These are phyloP conservation scores for Mangifera indica DNA, from an alignment of 345 rosid species.

Conservation along the genomic window DNA sequence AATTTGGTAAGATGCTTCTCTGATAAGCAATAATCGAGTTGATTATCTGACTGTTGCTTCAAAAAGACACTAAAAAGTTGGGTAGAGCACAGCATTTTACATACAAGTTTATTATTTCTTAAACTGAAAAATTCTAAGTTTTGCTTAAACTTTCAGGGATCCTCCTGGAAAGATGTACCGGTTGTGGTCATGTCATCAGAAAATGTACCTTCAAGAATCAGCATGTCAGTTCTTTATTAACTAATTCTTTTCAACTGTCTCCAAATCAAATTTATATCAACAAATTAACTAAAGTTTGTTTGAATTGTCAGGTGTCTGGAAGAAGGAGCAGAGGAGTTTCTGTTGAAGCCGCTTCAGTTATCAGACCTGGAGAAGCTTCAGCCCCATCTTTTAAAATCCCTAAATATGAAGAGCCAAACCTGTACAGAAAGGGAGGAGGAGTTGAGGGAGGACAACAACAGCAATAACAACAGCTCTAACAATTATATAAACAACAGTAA, in stretches of 20 bases:
- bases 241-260: background rate
- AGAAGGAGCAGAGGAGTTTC: conserved; percentile 60
- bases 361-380: conserved; percentile 54
- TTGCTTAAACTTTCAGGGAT: conserved; percentile 40
- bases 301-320: conserved; percentile 47
- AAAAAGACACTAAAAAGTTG: background rate
- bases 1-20: too few relatives aligned
- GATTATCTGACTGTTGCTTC: background rate
- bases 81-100: background rate
- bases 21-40: too few relatives aligned
- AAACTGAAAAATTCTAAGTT: background rate
- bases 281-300: background rate
- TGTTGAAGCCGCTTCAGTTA: conserved; percentile 50
- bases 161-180: conserved; percentile 66
- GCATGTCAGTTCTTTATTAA: conserved; percentile 34
- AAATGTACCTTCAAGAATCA: conserved; percentile 71
- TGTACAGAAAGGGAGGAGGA: conserved; percentile 2
- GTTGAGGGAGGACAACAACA: background rate
- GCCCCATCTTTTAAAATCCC: conserved; percentile 40
- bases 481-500: conserved; percentile 15
- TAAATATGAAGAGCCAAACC: conserved; percentile 17
- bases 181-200: conserved; percentile 92
- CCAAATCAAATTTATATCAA: too few relatives aligned
- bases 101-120: background rate
- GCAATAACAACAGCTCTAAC: background rate